phyloP scores from a whole-genome alignment of 345 rosid species.

The Salix suchowensis region DNA sequence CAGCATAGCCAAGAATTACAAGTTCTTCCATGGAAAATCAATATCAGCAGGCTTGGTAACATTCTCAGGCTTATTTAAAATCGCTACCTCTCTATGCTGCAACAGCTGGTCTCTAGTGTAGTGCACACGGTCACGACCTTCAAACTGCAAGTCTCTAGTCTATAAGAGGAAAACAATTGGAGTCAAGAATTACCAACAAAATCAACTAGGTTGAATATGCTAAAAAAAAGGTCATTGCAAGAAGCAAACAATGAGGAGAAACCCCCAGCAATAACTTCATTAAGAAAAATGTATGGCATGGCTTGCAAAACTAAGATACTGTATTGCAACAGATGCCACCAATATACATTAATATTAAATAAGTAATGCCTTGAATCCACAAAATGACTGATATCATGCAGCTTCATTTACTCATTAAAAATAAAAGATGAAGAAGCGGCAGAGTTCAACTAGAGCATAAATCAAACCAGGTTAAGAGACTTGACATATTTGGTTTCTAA shows the following conservation, averaged over 20 bases:
- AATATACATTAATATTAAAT: neutral
- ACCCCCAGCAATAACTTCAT: neutral
- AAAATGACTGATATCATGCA: neutral
- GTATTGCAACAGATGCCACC: neutral
- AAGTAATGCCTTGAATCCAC: neutral
- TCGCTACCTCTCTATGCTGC: conserved; percentile 59
- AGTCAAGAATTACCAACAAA: conserved; percentile 9
- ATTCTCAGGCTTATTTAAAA: neutral
- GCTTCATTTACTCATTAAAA: neutral
- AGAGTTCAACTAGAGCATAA: neutral
- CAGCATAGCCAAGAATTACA: neutral
- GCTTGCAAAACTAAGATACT: neutral
- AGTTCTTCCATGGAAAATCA: neutral
- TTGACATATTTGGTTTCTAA: neutral
- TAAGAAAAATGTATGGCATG: neutral
- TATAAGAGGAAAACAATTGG: conserved; percentile 22
- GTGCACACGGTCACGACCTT: conserved; percentile 53
- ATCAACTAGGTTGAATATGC: neutral
- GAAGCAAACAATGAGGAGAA: neutral
- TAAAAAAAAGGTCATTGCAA: neutral
- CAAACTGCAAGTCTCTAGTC: conserved; percentile 66
- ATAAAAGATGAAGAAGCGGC: neutral
- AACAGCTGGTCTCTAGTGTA: conserved; percentile 71
- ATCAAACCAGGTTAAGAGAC: neutral
- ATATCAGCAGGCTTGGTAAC: neutral